Base-by-base conservation (phyloP, 768 basidiomycete species). In the Suillus fuscotomentosus region DNA sequence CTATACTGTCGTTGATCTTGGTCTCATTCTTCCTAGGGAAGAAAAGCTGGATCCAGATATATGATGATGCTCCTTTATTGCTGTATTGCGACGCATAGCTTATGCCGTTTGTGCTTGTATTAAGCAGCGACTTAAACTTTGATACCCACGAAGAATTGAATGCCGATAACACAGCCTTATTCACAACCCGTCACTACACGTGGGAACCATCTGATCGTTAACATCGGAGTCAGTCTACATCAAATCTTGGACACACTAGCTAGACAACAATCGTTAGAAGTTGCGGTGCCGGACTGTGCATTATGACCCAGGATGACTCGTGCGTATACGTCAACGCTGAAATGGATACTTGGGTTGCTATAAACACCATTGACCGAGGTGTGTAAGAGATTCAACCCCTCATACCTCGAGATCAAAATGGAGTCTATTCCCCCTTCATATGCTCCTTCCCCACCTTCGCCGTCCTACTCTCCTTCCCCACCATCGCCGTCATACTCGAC, bases 1-100 rank as follows among this genome's bases (percentile, higher is more conserved):
- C 76, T 95, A 92, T 72, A 91, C 89, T 0, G 87, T 90, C 5
- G 88, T 96, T 17, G 88, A 92, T 70, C 82, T 97, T 17, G 94
- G 94, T 3, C 75, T 80, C 10, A 87, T 94, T 62, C 79, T 89
- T 54, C 83, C 87, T 1, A 83, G 83, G 63, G 88, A 89, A 56
- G 87, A 87, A 61, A 74, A 68, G 60, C 38, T 47, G 2, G 75
- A 76, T 20, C 39, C 63, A 1, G 74, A 70, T 27, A 54, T 57
- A 14, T 74, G 68, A 42, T 66, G 61, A 42, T 66, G 39, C 22
- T 15, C 22, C 36, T 10, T 41, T 41, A 39, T 24, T 41, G 15
- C 39, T 27, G 38, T 27, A 39, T 22, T 41, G 56, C 56, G 24
- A 14, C 2, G 24, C 27, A 42, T 42, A 13, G 17, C 27, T 17